A percentile compares a stretch with the other conserved stretches of the same genome.
Conservation (phyloP, 1,284 basidiomycete genomes). For the Wolfiporia cocos region DNA sequence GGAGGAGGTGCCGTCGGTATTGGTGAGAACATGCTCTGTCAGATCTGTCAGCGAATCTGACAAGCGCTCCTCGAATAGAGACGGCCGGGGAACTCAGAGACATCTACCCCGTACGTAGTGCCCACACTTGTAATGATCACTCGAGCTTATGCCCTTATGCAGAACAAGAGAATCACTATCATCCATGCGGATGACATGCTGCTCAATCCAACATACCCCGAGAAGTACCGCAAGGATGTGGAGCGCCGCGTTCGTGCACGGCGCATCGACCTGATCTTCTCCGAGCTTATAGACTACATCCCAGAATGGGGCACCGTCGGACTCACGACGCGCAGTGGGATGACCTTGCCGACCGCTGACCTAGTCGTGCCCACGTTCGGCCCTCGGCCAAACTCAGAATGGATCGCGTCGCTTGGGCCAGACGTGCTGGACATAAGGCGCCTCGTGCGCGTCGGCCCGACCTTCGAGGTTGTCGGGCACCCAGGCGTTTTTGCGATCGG, state of each 20-base stretch:
- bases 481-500: constrained; percentile 52
- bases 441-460: constrained; percentile 42
- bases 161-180: constrained; percentile 60
- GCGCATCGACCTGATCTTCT: constrained; percentile 47
- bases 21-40: no score
- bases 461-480: constrained; percentile 43
- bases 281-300: constrained; percentile 46
- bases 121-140: constrained; percentile 28
- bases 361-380: constrained; percentile 52
- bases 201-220: constrained; percentile 53
- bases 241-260: constrained; percentile 35
- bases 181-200: constrained; percentile 49
- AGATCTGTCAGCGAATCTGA: no score
- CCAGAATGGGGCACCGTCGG: constrained; percentile 25
- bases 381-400: constrained; percentile 42
- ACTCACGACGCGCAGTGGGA: constrained; percentile 48
- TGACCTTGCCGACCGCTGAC: constrained; percentile 43
- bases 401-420: constrained; percentile 38
- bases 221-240: constrained; percentile 45
- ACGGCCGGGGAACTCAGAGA: constrained; percentile 48
- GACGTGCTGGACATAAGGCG: constrained; percentile 36
- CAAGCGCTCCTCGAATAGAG: constrained; percentile 38
- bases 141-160: constrained; percentile 2
- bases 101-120: constrained; percentile 21
- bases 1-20: constrained; percentile 61